A percentile compares a stretch with the other conserved stretches of the same genome.
Evolutionary conservation across 139 green algal genomes (phyloP).

Genomic region (Ettlia oleoabundans): DNA sequence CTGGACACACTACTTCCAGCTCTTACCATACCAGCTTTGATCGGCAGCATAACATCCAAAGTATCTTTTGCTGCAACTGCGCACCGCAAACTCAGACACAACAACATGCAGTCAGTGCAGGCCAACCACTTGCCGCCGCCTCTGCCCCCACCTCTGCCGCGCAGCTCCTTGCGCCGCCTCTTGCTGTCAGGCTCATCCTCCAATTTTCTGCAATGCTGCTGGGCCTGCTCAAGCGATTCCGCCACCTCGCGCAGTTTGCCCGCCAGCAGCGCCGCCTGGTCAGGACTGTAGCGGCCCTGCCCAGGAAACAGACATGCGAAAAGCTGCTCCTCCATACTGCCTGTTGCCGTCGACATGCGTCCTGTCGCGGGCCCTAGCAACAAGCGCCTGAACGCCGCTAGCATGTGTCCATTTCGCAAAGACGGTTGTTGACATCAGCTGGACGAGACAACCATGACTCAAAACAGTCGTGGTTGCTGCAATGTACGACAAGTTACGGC

Average conservation of each 20-base stretch:
- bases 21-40: too few relatives aligned
- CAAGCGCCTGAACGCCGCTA: background rate
- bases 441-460: too few relatives aligned
- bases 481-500: too few relatives aligned
- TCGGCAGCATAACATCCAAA: too few relatives aligned
- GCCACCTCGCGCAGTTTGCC: conserved; percentile 14
- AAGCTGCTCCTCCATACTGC: conserved; percentile 4
- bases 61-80: too few relatives aligned
- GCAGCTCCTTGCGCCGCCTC: background rate
- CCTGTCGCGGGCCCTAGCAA: background rate
- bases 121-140: background rate
- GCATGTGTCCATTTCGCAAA: too few relatives aligned
- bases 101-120: too few relatives aligned
- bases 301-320: background rate
- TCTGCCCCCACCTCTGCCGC: background rate
- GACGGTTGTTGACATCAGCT: too few relatives aligned
- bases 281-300: background rate
- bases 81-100: too few relatives aligned
- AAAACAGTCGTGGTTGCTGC: too few relatives aligned
- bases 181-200: background rate
- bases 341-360: background rate
- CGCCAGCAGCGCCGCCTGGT: background rate
- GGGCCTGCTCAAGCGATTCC: background rate
- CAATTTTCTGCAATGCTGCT: background rate
- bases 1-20: too few relatives aligned